phyloP scores from a whole-genome alignment of 306 rosid species.

The Cicer arietinum region DNA sequence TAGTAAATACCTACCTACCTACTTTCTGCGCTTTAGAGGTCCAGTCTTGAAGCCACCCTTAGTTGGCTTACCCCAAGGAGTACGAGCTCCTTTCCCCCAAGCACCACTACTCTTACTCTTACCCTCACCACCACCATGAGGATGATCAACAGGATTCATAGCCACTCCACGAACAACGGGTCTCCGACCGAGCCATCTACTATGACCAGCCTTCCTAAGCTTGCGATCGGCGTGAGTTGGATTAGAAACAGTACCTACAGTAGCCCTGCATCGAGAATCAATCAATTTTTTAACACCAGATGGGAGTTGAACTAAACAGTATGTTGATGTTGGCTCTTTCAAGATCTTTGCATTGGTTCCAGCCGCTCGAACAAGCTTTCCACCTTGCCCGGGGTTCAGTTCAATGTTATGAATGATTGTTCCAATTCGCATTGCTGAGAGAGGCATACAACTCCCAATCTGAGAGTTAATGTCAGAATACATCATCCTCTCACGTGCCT shows the following conservation, averaged over 20 bases:
- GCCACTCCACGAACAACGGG: conserved; percentile 89
- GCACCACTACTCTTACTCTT: conserved; percentile 76
- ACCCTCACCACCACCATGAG: conserved; percentile 94
- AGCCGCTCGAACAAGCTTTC: conserved; percentile 84
- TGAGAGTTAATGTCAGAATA: conserved; percentile 75
- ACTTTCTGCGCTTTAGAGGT: conserved; percentile 68
- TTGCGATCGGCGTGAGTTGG: conserved; percentile 66
- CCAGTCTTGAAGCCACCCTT: conserved; percentile 87
- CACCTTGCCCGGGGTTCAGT: conserved; percentile 82
- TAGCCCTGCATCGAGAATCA: conserved; percentile 76
- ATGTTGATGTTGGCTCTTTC: conserved; percentile 67
- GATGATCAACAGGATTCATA: conserved; percentile 87
- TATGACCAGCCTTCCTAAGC: conserved; percentile 87
- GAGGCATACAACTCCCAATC: conserved; percentile 87
- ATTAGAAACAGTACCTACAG: conserved; percentile 82
- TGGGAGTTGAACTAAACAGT: conserved; percentile 71
- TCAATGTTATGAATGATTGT: conserved; percentile 89
- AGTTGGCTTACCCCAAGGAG: conserved; percentile 89
- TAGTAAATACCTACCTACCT: conserved; percentile 26
- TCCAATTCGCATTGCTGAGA: conserved; percentile 80
- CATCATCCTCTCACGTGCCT: conserved; percentile 61
- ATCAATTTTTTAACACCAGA: conserved; percentile 72
- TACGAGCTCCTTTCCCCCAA: conserved; percentile 59
- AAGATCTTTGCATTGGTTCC: conserved; percentile 87
- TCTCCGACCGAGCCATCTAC: conserved; percentile 78